Evolutionary conservation across 768 basidiomycete species (phyloP), one percentile per base, ranked within the genome.

Genomic region (Dentipellis fragilis): DNA sequence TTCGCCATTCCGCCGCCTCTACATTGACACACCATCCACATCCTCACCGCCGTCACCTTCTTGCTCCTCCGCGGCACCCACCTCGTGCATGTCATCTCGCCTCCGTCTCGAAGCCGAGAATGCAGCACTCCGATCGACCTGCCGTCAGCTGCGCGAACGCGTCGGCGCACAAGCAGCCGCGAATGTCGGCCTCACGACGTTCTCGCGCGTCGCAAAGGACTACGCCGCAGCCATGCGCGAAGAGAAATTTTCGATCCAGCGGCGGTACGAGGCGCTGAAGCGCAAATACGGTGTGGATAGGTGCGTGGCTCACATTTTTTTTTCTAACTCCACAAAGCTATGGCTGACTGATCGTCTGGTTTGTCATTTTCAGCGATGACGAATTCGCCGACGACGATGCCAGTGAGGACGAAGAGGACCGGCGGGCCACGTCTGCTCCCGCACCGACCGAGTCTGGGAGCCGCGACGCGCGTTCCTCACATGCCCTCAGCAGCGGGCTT

Each of bases 1-100:
- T 12, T 22, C 61, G 1, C 56, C 61, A 4, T 54, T 62, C 54
- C 61, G 61, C 42, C 61, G 59, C 19, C 38, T 62, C 10, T 62
- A 62, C 35, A n/a, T 62, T n/a, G 29, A 54, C 39, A 0, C 38
- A 10, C 10, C 52, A 47, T 45, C 54, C 12, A 19, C 19, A 2
- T 38, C 58, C 14, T 2, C 57, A 2, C 23, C 57, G 12, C 14
- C 14, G 7, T 9, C 49, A 9, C 1, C 39, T 21, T 52, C 53
- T 12, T 49, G 40, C 19, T 36, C 23, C 23, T n/a, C 21, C 23
- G 39, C 38, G 11, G 38, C 19, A 21, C 57, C 22, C 21, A 46
- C 17, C 49, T 50, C 19, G 57, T 42, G 12, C 36, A 12, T 7
- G 59, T 29, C 29, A 6, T 29, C 29, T 29, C 5, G 21, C 47